These are phyloP conservation scores for Mallotus japonicus DNA, from an alignment of 441 rosid genomes.

Conservation along the genomic window DNA sequence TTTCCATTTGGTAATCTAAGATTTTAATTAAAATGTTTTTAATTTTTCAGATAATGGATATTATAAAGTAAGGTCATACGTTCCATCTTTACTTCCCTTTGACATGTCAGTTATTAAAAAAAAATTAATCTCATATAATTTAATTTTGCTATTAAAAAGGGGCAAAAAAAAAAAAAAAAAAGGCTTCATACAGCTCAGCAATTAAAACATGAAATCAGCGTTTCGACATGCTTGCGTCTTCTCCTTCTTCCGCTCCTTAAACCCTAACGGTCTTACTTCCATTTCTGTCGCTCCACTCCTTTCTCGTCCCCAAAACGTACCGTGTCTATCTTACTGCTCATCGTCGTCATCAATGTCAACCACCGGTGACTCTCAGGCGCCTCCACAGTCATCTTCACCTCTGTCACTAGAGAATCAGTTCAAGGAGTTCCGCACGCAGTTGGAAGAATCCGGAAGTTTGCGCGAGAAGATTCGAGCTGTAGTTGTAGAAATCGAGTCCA, in stretches of 20 bases:
- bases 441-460: conserved; percentile 70
- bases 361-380: conserved; percentile 13
- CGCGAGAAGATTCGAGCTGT: conserved; percentile 71
- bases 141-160: no score
- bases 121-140: no score
- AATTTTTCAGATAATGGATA: no score
- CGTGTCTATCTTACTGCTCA: conserved; percentile 23
- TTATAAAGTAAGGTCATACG: no score
- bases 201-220: conserved; percentile 47
- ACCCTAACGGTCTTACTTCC: conserved; percentile 39
- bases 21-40: no score
- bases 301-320: conserved; percentile 17
- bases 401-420: conserved; percentile 72
- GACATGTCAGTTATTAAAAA: no score
- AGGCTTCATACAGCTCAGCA: neutral
- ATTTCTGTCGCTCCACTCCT: conserved; percentile 23
- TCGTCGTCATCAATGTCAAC: conserved; percentile 39
- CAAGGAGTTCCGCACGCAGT: conserved; percentile 60
- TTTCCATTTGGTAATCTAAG: no score
- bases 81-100: no score
- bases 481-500: conserved; percentile 79
- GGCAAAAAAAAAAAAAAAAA: no score
- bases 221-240: conserved; percentile 48
- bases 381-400: conserved; percentile 25
- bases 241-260: conserved; percentile 37